These are phyloP conservation scores for Citrus mangshanensis DNA, from an alignment of 345 rosid genomes.

Conservation along the genomic window DNA sequence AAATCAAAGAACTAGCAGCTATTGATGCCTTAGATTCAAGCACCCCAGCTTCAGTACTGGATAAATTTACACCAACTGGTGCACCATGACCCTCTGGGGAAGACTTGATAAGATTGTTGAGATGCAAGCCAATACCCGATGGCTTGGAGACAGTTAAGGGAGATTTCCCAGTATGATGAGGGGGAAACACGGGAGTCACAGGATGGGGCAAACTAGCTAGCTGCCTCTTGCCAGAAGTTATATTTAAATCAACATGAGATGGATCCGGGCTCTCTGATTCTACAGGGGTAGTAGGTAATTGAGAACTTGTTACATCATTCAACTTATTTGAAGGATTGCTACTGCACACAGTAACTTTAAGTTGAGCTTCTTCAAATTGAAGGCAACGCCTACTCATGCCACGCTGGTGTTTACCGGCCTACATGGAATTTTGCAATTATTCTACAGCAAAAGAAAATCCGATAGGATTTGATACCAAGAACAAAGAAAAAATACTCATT, in stretches of 20 bases:
- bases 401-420: conserved; percentile 48
- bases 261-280: conserved; percentile 30
- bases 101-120: conserved; percentile 44
- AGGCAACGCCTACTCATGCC: conserved; percentile 65
- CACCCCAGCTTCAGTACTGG: conserved; percentile 18
- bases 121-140: conserved; percentile 59
- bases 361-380: conserved; percentile 50
- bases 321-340: conserved; percentile 15
- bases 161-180: conserved; percentile 20
- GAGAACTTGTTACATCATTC: conserved; percentile 19
- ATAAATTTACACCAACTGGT: conserved; percentile 12
- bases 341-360: conserved; percentile 15
- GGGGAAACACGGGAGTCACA: conserved; percentile 11
- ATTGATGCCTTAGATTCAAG: conserved; percentile 21
- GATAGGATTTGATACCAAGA: conserved; percentile 10
- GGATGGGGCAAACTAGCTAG: conserved; percentile 21
- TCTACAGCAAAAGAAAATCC: conserved; percentile 24
- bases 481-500: neutral
- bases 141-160: conserved; percentile 35
- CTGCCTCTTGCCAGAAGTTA: conserved; percentile 24
- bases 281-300: conserved; percentile 19
- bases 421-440: conserved; percentile 28
- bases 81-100: conserved; percentile 21
- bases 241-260: conserved; percentile 19
- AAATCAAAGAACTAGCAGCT: conserved; percentile 20